Evolutionary conservation across 805 yeast genomes (phyloP).

Genomic region (Naumovozyma baii): DNA sequence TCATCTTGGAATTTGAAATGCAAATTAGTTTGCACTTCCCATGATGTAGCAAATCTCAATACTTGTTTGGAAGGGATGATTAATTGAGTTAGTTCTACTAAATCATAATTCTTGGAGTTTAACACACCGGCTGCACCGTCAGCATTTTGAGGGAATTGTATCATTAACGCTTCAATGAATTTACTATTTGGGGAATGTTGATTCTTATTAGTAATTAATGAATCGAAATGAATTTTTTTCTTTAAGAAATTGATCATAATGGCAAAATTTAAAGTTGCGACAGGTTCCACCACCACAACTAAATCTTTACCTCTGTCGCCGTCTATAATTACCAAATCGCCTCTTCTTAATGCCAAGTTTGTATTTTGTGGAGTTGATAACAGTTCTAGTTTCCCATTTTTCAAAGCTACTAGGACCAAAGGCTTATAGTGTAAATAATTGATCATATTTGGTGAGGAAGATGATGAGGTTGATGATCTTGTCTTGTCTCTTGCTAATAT

Average conservation of each 20-base stretch:
- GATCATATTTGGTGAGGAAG: not conserved
- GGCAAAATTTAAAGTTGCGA: constrained; percentile 53
- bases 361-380: constrained; percentile 58
- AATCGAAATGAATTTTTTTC: constrained; percentile 51
- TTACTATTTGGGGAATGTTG: constrained; percentile 23
- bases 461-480: not conserved
- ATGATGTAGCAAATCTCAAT: constrained; percentile 63
- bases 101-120: constrained; percentile 31
- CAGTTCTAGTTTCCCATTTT: constrained; percentile 61
- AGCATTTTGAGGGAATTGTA: constrained; percentile 17
- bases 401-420: constrained; percentile 42
- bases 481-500: no score
- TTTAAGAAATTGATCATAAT: constrained; percentile 64
- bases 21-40: constrained; percentile 49
- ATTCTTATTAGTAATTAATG: constrained; percentile 25
- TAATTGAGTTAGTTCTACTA: constrained; percentile 37
- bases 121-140: constrained; percentile 13
- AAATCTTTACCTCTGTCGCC: constrained; percentile 80
- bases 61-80: constrained; percentile 74
- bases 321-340: constrained; percentile 68
- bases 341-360: constrained; percentile 45
- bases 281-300: constrained; percentile 61
- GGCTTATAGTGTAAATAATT: constrained; percentile 23
- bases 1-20: constrained; percentile 62
- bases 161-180: constrained; percentile 24